Evolutionary conservation across 148 eudicot species (phyloP), one percentile per base, ranked within the genome.

Genomic region (Cornus florida): DNA sequence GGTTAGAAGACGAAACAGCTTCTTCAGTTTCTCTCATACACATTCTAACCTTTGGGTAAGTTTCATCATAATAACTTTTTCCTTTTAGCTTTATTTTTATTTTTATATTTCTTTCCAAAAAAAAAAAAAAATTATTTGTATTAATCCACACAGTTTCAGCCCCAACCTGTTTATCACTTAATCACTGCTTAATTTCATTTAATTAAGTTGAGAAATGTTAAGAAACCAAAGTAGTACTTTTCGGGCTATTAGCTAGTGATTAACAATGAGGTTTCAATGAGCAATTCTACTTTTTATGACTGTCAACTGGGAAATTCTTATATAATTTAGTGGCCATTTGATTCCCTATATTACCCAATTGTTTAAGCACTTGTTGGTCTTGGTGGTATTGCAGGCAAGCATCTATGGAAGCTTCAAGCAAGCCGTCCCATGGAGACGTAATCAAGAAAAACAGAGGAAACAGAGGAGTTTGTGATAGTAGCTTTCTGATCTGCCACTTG

Each of bases 21-120:
- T 88, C 17, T 46, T 77, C 32, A 69, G 79, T 24, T 73, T 83
- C 31, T 78, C 87, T 8, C 43, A 68, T 62, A 41, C 83, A 33
- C 78, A 85, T 32, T 87, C 88, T 76, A 87, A 82, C 67, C 57
- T 88, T 22, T 71, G 90, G 83, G 94, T 91, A 83, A 81, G 92
- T 79, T 5, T n/a, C 66, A 17, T 9, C 66, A 62, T 57, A 13
- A 1, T 57, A 62, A 53, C 3, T 53, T 53, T 12, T 53, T 7
- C 53, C 7, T 7, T 48, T 48, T 48, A 7, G 1, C 12, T 48
- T 7, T 48, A 48, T 7, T 48, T 48, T 48, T 48, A 7, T 48
- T 48, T 48, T 3, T 48, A 11, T 7, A 7, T 48, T 11, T 48
- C 28, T 28, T 28, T 28, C 28, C 28, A 28, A 28, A 28, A 28